These are phyloP conservation scores for Globisporangium recalcitrans DNA, from an alignment of 352 stramenopile genomes.

Conservation along the genomic window DNA sequence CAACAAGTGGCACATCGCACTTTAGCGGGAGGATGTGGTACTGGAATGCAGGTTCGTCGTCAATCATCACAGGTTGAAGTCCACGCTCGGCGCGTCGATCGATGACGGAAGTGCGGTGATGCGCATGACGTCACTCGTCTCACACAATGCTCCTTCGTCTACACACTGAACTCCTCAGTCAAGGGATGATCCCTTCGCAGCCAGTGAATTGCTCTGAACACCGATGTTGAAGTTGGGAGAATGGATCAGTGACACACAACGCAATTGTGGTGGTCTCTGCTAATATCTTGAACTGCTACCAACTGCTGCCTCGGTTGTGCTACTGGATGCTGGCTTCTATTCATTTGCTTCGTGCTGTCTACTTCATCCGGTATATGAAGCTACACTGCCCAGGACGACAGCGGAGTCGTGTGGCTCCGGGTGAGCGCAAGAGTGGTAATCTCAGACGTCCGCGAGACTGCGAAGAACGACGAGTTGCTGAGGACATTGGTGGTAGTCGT, in stretches of 20 bases:
- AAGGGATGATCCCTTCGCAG: not conserved
- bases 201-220: not conserved
- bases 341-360: not conserved
- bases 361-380: not conserved
- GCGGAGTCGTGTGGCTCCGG: constrained; percentile 5
- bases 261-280: not conserved
- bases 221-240: not conserved
- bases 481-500: not conserved
- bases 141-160: constrained; percentile 1
- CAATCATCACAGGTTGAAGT: constrained; percentile 7
- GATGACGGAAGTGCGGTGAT: constrained; percentile 1
- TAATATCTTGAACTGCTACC: not conserved
- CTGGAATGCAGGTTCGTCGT: not conserved
- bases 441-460: not conserved
- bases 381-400: not conserved
- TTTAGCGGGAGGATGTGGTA: not conserved
- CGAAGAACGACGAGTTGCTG: constrained; percentile 2
- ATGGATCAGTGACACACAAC: not conserved
- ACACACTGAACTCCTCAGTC: not conserved
- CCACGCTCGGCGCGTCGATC: not conserved
- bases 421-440: not conserved
- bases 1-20: not conserved
- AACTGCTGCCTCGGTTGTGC: not conserved
- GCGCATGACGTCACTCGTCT: not conserved
- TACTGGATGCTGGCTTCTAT: not conserved